Base-by-base conservation (phyloP, 805 yeast species). In the Blastobotrys robertii region DNA sequence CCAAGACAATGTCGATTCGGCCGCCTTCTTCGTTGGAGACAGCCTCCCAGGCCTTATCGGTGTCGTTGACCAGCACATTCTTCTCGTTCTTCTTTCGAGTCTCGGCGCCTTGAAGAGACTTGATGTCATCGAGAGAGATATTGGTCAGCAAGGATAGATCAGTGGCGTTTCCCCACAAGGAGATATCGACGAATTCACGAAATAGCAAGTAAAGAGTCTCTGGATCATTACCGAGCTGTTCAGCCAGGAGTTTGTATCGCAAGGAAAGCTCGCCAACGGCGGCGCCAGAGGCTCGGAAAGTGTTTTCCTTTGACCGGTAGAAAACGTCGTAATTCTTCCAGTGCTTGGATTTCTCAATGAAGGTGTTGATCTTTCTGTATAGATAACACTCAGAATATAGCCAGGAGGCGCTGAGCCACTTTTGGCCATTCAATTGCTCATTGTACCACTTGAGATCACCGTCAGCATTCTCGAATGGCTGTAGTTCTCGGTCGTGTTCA, bases 101-200 rank as follows among this genome's bases (percentile, higher is more conserved):
- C 49, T 82, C 86, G 9, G 82, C 84, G 35, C 96, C 96, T 67
- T 92, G 99, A 33, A 86, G 77, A 4, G 90, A 78, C 62, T 85
- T 83, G 55, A 92, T 82, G 51, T 92, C 96, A 38, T 88, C 96
- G 25, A 86, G 60, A 13, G 67, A 51, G 31, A 62, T 57, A 6
- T 87, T 77, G n/a, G 90, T 86, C 49, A 92, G 69, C 42, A 94
- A 67, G 0, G 97, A 86, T 56, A 92, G 72, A 62, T 92, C 99
- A 3, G 97, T 85, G 13, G 97, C 97, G 62, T 92, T 92, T 22
- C 99, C 99, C 99, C 99, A 92, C 42, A 92, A 65, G 0, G 96
- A 84, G 43, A 90, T 76, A 58, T 87, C 95, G 35, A 84, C 64
- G 49, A 88, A 83, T 59, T 92, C 99, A 48, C 70, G 74, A 68